Evolutionary conservation across 1,139 yeast genomes (phyloP).

Genomic region (Geotrichum citri-aurantii): DNA sequence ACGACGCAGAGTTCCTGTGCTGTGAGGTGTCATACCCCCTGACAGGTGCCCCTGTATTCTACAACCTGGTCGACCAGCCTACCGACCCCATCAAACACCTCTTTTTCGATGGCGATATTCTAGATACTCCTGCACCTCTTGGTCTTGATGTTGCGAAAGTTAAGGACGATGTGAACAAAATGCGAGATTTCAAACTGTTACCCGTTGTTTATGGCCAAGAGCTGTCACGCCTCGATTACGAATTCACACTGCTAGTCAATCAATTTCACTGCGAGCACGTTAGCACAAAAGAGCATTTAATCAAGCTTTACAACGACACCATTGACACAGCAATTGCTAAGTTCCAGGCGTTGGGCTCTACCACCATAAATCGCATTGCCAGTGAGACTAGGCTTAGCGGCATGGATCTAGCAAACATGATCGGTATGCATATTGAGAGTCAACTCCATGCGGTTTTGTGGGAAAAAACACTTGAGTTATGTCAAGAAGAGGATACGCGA

Average conservation of each 20-base stretch:
- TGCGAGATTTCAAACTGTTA: slow-evolving; percentile 19
- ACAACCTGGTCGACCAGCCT: background rate
- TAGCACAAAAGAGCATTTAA: slow-evolving; percentile 34
- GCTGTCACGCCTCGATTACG: slow-evolving; percentile 29
- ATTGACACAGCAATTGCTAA: slow-evolving; percentile 41
- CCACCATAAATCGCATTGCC: slow-evolving; percentile 31
- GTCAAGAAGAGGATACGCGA: slow-evolving; percentile 35
- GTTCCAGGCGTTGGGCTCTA: slow-evolving; percentile 37
- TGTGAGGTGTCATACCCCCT: slow-evolving; percentile 45
- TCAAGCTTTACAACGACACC: slow-evolving; percentile 34
- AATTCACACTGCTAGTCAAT: slow-evolving; percentile 36
- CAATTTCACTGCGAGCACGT: slow-evolving; percentile 35
- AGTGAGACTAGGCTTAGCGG: slow-evolving; percentile 40
- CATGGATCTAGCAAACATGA: slow-evolving; percentile 46
- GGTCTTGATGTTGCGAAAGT: slow-evolving; percentile 23
- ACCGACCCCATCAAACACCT: background rate
- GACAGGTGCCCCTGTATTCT: slow-evolving; percentile 35
- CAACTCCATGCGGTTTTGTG: slow-evolving; percentile 50
- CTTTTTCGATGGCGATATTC: background rate
- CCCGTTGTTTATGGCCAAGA: slow-evolving; percentile 29
- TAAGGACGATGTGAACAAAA: slow-evolving; percentile 10
- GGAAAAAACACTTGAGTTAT: slow-evolving; percentile 28
- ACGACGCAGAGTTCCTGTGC: slow-evolving; percentile 44
- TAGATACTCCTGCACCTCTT: slow-evolving; percentile 17
- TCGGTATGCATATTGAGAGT: slow-evolving; percentile 66